Percentiles rank a stretch among this genome's conserved stretches.
Evolutionary conservation across 2,329 filamentous ascomycete species (phyloP).

Genomic region (Gnomoniopsis sp.): DNA sequence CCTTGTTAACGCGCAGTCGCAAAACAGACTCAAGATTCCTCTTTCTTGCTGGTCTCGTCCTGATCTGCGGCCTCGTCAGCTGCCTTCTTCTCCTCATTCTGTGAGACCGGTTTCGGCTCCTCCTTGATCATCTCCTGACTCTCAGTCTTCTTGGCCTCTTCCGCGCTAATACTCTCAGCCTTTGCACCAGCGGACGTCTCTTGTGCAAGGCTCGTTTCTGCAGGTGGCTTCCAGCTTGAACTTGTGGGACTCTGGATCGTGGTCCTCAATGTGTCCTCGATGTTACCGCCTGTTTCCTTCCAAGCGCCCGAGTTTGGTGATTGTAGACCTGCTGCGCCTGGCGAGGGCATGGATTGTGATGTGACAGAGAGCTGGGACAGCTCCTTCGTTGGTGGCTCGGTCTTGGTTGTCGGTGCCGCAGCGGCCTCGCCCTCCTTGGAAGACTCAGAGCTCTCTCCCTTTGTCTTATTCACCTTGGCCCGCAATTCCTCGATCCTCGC

Average conservation of each 20-base stretch:
- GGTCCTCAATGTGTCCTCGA: slow-evolving; percentile 25
- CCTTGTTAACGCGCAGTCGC: not conserved
- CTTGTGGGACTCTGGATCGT: slow-evolving; percentile 37
- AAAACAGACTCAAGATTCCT: slow-evolving; percentile 15
- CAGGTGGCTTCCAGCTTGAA: slow-evolving; percentile 37
- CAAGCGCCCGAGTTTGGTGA: slow-evolving; percentile 44
- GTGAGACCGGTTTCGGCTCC: slow-evolving; percentile 33
- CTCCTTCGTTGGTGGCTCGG: slow-evolving; percentile 15
- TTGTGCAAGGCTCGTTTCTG: slow-evolving; percentile 16
- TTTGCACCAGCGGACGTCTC: slow-evolving; percentile 30
- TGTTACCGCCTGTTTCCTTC: slow-evolving; percentile 26
- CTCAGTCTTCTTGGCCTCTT: slow-evolving; percentile 38
- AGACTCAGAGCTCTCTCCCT: slow-evolving; percentile 9
- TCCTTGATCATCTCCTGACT: slow-evolving; percentile 38
- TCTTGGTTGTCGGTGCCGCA: not conserved
- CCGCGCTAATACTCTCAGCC: slow-evolving; percentile 31
- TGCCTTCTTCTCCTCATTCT: slow-evolving; percentile 28
- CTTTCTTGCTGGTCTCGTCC: slow-evolving; percentile 14
- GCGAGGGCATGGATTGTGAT: not conserved
- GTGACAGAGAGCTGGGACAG: slow-evolving; percentile 14
- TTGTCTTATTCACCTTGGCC: slow-evolving; percentile 52
- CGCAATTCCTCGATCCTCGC: slow-evolving; percentile 50
- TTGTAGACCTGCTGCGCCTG: slow-evolving; percentile 34
- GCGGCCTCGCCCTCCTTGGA: slow-evolving; percentile 15
- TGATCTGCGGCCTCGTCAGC: slow-evolving; percentile 22